A percentile compares a stretch with the other conserved stretches of the same genome.
Evolutionary conservation across 2,329 filamentous ascomycete genomes (phyloP).

Genomic region (Neofusicoccum laricinum): DNA sequence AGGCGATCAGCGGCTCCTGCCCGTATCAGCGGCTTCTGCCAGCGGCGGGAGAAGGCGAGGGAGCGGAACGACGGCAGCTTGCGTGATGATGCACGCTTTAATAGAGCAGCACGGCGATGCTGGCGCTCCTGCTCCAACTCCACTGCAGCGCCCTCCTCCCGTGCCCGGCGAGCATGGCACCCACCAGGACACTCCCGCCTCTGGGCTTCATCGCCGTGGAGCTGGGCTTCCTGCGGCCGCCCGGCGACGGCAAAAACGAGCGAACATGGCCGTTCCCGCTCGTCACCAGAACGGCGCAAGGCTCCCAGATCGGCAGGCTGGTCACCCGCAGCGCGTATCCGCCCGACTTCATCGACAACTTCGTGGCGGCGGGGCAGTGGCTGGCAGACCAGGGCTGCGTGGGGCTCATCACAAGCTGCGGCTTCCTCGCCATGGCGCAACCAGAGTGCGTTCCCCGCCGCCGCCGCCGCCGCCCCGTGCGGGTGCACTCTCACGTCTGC

Average conservation of each 20-base stretch:
- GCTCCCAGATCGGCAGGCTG: constrained; percentile 28
- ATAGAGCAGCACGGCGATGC: too few relatives aligned
- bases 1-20: neutral
- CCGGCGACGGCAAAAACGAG: constrained; percentile 37
- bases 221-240: constrained; percentile 32
- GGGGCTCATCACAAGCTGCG: constrained; percentile 41
- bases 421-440: constrained; percentile 40
- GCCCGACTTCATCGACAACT: constrained; percentile 29
- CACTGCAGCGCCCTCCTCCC: too few relatives aligned
- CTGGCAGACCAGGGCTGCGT: constrained; percentile 34
- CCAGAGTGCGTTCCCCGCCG: too few relatives aligned
- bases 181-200: constrained; percentile 21
- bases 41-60: too few relatives aligned
- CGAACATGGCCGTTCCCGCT: constrained; percentile 39
- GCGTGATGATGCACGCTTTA: too few relatives aligned
- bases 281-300: constrained; percentile 32
- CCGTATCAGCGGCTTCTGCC: neutral
- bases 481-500: too few relatives aligned
- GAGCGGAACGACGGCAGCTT: too few relatives aligned
- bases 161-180: too few relatives aligned
- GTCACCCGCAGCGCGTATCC: constrained; percentile 32
- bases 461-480: too few relatives aligned
- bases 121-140: too few relatives aligned
- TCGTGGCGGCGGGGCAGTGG: constrained; percentile 35
- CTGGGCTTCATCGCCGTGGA: constrained; percentile 39